A percentile compares a stretch with the other conserved stretches of the same genome.
phyloP scores from a whole-genome alignment of 202 grass and related monocot species.

The Carex sylvatica region DNA sequence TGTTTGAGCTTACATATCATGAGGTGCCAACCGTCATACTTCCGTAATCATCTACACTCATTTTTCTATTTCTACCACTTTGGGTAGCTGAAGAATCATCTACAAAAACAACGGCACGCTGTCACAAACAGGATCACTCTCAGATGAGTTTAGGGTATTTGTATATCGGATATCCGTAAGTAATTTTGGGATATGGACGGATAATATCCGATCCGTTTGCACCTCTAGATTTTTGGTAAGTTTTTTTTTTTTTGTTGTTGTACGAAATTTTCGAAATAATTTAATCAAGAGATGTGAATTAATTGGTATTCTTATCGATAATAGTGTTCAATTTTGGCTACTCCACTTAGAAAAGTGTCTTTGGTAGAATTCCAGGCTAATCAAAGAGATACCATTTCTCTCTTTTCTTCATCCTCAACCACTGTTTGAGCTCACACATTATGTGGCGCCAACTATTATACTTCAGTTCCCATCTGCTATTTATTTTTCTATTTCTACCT shows the following conservation, averaged over 20 bases:
- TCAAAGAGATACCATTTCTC: not conserved
- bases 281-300: not conserved
- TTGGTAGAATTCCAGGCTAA: not conserved
- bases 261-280: not conserved
- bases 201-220: too few species aligned
- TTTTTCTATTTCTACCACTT: constrained; percentile 31
- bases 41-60: constrained; percentile 14
- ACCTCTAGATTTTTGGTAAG: not conserved
- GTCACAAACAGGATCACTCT: constrained; percentile 45
- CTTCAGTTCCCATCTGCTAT: constrained; percentile 19
- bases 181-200: too few species aligned
- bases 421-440: not conserved
- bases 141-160: constrained; percentile 5
- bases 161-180: too few species aligned
- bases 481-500: constrained; percentile 25
- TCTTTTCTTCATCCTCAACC: not conserved
- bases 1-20: not conserved
- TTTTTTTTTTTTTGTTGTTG: not conserved
- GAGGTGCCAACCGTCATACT: not conserved
- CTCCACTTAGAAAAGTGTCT: not conserved
- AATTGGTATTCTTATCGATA: not conserved
- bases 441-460: not conserved
- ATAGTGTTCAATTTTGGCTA: not conserved
- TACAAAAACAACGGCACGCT: constrained; percentile 34
- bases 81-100: constrained; percentile 23